Base-by-base conservation (phyloP, 441 rosid genomes). In the Omphalea diandra region DNA sequence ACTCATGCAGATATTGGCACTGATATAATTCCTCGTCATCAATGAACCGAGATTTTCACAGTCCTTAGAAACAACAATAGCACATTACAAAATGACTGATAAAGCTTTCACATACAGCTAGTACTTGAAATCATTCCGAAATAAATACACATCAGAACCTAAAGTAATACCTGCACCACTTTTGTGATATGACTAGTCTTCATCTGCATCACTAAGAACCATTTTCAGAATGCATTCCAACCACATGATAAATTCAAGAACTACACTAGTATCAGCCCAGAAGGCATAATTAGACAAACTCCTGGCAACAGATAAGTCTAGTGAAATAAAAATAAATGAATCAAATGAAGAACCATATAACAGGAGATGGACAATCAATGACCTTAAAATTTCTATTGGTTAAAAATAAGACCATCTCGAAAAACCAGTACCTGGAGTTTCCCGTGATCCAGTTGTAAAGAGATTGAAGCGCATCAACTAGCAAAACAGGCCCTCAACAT, bases 121-220 rank as follows among this genome's bases (percentile, higher is more conserved):
- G 58, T 12, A 54, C 31, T 27, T 26, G 33, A 54, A 26, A 10
- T 26, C 33, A 24, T 54, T 27, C 14, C 17, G 12, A 26, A 26
- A 12, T 24, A 54, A 26, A 4, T 54, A 12, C 27, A 1, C 54
- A 49, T 49, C 26, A 50, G 7, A 50, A 50, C 2, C 11, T 40
- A 24, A 46, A 43, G 18, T 49, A 35, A 47, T 69, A 69, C 73
- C 49, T 69, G 72, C 27, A 26, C 26, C 65, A 1, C 55, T 50
- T 24, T 54, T 24, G 15, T 26, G 32, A 2, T 47, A 47, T 47
- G 52, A 47, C 6, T 4, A 15, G 52, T 17, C 22, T 36, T 40
- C 63, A 68, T 68, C 62, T 41, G 72, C 63, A 40, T 46, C 72
- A 31, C 29, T 31, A 53, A 36, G 53, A 67, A 27, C 44, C 44